Evolutionary conservation across 2,329 filamentous ascomycete species (phyloP), one percentile per base, ranked within the genome.

Genomic region (Fusarium incarnatum): DNA sequence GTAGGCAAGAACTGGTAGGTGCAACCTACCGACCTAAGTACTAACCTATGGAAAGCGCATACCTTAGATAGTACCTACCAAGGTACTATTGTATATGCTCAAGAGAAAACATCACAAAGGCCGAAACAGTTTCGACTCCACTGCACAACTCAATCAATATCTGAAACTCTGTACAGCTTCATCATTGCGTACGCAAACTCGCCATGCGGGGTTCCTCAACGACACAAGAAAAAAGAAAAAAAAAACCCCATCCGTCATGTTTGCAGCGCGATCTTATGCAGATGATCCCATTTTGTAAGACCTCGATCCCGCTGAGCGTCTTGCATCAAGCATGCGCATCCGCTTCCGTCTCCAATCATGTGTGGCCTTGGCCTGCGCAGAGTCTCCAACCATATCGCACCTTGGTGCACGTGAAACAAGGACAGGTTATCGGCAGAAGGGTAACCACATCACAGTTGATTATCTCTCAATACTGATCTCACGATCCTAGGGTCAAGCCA

Each of bases 271-370:
- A 54, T 45, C 54, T 37, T 30, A 60, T 60, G 61, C 42, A 25
- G 54, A 48, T 7, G 42, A 42, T 50, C 37, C 20, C 47, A 32
- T 42, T 50, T 37, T 45, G 61, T 66, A 27, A 60, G 54, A 66
- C 61, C 64, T 41, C 30, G 61, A 66, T 66, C 54, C 34, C 37
- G 55, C 32, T 42, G 20, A 61, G 23, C 37, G 23, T 62, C 54
- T 56, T 64, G 42, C 34, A 42, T 57, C 59, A 60, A 49, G 41
- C 23, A 60, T 37, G 47, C 47, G 41, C 23, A 53, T 37, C 47
- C 47, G 47, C 55, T 46, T 54, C 25, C 30, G 23, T 44, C 41
- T 18, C 63, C 63, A 60, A 61, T 54, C 47, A 61, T 20, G 30
- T 25, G 27, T 30, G 34, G 27, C 23, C 27, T n/a, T 23, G 34